These are phyloP conservation scores for Leccinum brunneo-olivaceum DNA, from an alignment of 1,284 basidiomycete genomes.

Conservation along the genomic window DNA sequence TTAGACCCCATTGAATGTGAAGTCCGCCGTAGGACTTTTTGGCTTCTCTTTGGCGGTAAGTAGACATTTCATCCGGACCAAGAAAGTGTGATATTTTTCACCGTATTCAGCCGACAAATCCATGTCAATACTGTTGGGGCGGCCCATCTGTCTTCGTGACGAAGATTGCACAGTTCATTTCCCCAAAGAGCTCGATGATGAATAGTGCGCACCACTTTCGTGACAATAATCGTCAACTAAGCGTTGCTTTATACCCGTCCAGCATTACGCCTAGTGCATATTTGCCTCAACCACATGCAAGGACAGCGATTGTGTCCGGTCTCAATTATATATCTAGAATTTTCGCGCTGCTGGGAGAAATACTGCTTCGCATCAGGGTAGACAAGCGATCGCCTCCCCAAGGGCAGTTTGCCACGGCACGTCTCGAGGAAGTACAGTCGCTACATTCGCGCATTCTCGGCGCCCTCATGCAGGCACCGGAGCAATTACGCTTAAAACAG, in stretches of 20 bases:
- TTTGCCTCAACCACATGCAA: constrained; percentile 74
- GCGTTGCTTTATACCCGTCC: constrained; percentile 11
- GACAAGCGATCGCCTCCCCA: constrained; percentile 78
- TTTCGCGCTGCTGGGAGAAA: constrained; percentile 77
- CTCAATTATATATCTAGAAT: constrained; percentile 83
- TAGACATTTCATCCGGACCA: constrained; percentile 11
- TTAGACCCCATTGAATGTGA: constrained; percentile 82
- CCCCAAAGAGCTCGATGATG: constrained; percentile 78
- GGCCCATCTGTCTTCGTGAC: constrained; percentile 76
- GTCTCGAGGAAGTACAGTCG: constrained; percentile 73
- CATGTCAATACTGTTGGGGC: constrained; percentile 75
- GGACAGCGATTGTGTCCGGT: constrained; percentile 76
- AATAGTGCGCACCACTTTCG: constrained; percentile 55
- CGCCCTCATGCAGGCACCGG: constrained; percentile 64
- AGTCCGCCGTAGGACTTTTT: constrained; percentile 75
- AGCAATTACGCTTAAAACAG: constrained; percentile 62
- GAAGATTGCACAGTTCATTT: constrained; percentile 84
- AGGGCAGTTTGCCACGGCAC: constrained; percentile 74
- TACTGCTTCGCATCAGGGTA: constrained; percentile 74
- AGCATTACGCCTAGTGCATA: constrained; percentile 78
- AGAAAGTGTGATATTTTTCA: neutral
- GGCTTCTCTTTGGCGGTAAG: constrained; percentile 78
- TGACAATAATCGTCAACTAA: constrained; percentile 32
- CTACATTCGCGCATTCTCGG: constrained; percentile 66
- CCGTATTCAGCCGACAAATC: constrained; percentile 68